Evolutionary conservation across 257 asterid species (phyloP).

Genomic region (Plantago elongata): DNA sequence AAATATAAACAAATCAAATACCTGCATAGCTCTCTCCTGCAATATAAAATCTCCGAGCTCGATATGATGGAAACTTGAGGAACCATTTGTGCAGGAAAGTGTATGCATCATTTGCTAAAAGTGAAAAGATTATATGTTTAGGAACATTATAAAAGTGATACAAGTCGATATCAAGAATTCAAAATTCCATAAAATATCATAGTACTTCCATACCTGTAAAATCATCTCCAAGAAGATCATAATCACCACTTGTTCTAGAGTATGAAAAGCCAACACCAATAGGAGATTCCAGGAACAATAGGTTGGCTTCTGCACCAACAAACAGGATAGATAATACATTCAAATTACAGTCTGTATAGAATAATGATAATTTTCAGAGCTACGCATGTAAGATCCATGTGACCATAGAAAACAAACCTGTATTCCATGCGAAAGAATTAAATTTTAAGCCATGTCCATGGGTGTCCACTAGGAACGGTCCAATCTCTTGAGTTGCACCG

Average conservation of each 20-base stretch:
- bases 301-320: constrained; percentile 74
- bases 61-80: constrained; percentile 75
- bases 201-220: constrained; percentile 50
- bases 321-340: not conserved
- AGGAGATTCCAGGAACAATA: constrained; percentile 88
- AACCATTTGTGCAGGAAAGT: constrained; percentile 80
- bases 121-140: not conserved
- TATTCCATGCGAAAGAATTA: constrained; percentile 80
- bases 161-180: not conserved
- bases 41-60: constrained; percentile 49
- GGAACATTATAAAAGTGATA: not conserved
- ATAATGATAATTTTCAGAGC: not conserved
- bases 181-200: not conserved
- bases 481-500: constrained; percentile 97
- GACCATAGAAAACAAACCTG: constrained; percentile 40
- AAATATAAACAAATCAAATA: constrained; percentile 4
- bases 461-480: constrained; percentile 70
- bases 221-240: constrained; percentile 69
- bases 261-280: constrained; percentile 90
- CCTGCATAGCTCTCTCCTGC: constrained; percentile 98
- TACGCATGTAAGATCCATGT: not conserved
- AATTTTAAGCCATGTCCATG: constrained; percentile 48
- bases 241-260: constrained; percentile 65
- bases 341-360: not conserved
- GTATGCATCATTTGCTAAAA: constrained; percentile 80